Evolutionary conservation across 169 alveolate species (phyloP).

Genomic region (Cryptosporidium sp.): DNA sequence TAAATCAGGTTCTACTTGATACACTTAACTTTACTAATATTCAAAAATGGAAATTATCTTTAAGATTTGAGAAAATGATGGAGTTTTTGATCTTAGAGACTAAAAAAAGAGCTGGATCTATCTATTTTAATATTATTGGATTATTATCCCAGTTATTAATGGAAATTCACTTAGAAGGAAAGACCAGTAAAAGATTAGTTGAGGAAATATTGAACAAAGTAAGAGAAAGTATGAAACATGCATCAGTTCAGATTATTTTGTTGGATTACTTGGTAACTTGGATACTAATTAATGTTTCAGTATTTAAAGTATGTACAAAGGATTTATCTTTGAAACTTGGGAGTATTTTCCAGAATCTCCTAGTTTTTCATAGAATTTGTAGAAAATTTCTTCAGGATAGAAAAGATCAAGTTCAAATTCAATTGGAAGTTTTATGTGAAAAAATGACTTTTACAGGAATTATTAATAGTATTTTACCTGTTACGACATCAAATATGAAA

Average conservation of each 20-base stretch:
- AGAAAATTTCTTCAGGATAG: slow-evolving; percentile 25
- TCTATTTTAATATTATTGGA: slow-evolving; percentile 32
- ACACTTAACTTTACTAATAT: background rate
- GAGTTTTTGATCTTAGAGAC: slow-evolving; percentile 10
- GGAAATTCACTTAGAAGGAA: slow-evolving; percentile 17
- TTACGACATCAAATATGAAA: background rate
- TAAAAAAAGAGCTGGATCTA: slow-evolving; percentile 15
- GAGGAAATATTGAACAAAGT: slow-evolving; percentile 5
- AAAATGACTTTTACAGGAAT: background rate
- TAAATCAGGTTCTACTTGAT: background rate
- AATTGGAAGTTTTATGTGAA: background rate
- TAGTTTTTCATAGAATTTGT: slow-evolving; percentile 22
- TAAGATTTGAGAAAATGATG: background rate
- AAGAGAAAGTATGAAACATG: slow-evolving; percentile 53
- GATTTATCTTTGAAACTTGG: background rate
- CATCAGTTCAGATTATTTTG: background rate
- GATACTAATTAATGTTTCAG: slow-evolving; percentile 18
- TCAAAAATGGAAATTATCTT: background rate
- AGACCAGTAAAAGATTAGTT: background rate
- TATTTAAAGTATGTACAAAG: background rate
- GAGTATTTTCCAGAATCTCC: background rate
- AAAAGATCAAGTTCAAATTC: background rate
- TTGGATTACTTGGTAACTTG: slow-evolving; percentile 49
- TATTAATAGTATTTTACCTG: slow-evolving; percentile 8
- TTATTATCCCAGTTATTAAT: slow-evolving; percentile 1